These are phyloP conservation scores for Cryptococcus maquisensis DNA, from an alignment of 1,284 basidiomycete species.

Conservation along the genomic window DNA sequence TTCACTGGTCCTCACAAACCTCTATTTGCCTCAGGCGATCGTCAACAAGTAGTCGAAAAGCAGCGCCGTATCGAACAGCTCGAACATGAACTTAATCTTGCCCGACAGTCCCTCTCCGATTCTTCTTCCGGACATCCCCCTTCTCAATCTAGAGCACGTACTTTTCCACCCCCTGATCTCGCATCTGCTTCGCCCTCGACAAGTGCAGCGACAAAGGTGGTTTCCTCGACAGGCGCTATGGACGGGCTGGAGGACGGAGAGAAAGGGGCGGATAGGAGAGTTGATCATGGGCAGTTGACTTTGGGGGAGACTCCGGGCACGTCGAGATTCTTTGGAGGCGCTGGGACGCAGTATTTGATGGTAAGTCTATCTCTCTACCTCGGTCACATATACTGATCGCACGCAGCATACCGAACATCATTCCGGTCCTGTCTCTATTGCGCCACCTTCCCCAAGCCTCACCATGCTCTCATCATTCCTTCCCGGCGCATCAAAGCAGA, in stretches of 20 bases:
- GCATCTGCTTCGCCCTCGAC: neutral
- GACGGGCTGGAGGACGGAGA: neutral
- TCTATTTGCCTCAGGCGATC: neutral
- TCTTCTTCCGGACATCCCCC: neutral
- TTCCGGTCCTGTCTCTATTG: neutral
- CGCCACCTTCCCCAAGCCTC: neutral
- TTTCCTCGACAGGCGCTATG: no score
- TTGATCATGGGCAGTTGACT: constrained; percentile 10
- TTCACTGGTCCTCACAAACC: neutral
- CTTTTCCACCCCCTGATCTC: neutral
- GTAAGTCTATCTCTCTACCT: constrained; percentile 3
- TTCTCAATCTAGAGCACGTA: neutral
- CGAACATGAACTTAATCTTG: neutral
- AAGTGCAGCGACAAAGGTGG: neutral
- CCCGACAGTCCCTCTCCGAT: neutral
- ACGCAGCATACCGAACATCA: neutral
- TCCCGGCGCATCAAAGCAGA: neutral
- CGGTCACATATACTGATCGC: neutral
- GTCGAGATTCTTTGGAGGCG: constrained; percentile 12
- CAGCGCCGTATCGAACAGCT: neutral
- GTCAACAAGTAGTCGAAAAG: neutral
- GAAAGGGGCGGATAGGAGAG: neutral
- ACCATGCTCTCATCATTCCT: neutral
- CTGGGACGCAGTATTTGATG: constrained; percentile 12
- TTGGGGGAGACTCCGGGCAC: constrained; percentile 9